Conservation (phyloP, 805 yeast genomes). For the Yarrowia osloensis region DNA sequence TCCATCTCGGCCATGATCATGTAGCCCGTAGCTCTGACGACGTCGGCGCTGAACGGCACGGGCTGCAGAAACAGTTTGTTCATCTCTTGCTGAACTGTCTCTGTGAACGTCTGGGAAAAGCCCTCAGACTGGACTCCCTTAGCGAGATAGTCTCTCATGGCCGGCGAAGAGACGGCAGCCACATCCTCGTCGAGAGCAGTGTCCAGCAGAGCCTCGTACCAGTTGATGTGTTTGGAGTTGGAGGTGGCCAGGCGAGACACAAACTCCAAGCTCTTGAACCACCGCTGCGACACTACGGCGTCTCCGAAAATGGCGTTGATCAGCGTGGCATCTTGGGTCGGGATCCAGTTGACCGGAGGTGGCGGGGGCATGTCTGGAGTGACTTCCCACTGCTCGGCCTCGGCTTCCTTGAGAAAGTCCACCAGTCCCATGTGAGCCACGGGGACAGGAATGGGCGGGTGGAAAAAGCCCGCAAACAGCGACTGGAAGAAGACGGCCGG, state of each 20-base stretch:
- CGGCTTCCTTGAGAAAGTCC: slow-evolving; percentile 4
- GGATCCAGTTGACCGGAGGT: slow-evolving; percentile 11
- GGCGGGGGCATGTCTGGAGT: slow-evolving; percentile 6
- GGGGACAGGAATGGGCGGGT: slow-evolving; percentile 7
- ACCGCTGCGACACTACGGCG: background rate
- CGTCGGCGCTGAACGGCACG: background rate
- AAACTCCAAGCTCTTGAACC: slow-evolving; percentile 9
- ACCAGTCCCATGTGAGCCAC: background rate
- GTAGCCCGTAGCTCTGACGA: slow-evolving; percentile 1
- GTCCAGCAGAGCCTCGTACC: slow-evolving; percentile 13
- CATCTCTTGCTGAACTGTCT: slow-evolving; percentile 1
- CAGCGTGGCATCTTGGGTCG: background rate
- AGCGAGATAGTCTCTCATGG: slow-evolving; percentile 2
- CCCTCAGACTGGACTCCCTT: slow-evolving; percentile 4
- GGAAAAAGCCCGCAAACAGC: slow-evolving; percentile 7
- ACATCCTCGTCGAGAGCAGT: slow-evolving; percentile 10
- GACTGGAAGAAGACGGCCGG: slow-evolving; percentile 13
- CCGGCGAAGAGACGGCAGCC: background rate
- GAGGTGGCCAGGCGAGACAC: background rate
- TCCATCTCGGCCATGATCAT: slow-evolving; percentile 28
- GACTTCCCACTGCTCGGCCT: slow-evolving; percentile 6
- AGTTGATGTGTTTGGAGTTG: slow-evolving; percentile 7
- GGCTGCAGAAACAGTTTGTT: slow-evolving; percentile 8
- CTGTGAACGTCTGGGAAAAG: background rate
- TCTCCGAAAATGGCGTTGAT: slow-evolving; percentile 14